Evolutionary conservation across 2,329 filamentous ascomycete genomes (phyloP).

Genomic region (Cadophora gregata): DNA sequence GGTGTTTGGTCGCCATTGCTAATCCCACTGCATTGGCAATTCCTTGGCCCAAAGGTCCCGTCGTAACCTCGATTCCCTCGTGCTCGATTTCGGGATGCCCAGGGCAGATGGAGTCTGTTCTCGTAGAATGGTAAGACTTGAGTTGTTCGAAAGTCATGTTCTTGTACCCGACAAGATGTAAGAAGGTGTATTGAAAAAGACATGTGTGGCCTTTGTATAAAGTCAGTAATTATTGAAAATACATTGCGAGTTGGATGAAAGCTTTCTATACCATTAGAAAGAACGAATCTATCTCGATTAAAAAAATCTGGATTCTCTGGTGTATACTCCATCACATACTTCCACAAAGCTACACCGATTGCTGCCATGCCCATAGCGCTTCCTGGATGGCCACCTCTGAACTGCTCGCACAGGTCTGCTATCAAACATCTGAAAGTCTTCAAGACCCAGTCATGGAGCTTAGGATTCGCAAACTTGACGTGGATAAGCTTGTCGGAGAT

Average conservation of each 20-base stretch:
- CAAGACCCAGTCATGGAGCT: slow-evolving; percentile 49
- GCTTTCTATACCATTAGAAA: slow-evolving; percentile 48
- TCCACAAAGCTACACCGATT: slow-evolving; percentile 51
- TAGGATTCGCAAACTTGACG: slow-evolving; percentile 6
- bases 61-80: slow-evolving; percentile 57
- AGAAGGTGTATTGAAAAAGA: slow-evolving; percentile 52
- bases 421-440: slow-evolving; percentile 67
- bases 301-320: slow-evolving; percentile 49
- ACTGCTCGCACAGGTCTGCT: slow-evolving; percentile 73
- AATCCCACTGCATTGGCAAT: slow-evolving; percentile 58
- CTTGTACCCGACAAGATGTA: slow-evolving; percentile 53
- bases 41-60: slow-evolving; percentile 57
- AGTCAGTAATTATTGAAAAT: not conserved
- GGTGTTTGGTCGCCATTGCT: slow-evolving; percentile 55
- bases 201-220: slow-evolving; percentile 50
- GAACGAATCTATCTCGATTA: slow-evolving; percentile 52
- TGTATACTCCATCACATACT: slow-evolving; percentile 51
- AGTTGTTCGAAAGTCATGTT: slow-evolving; percentile 55
- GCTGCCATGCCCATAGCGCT: slow-evolving; percentile 50
- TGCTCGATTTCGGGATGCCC: slow-evolving; percentile 57
- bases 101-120: slow-evolving; percentile 49
- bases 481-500: not conserved
- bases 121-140: slow-evolving; percentile 52
- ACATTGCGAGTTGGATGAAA: not conserved
- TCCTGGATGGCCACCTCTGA: slow-evolving; percentile 73